These are phyloP conservation scores for Aphanomyces euteiches DNA, from an alignment of 352 stramenopile species.

Conservation along the genomic window DNA sequence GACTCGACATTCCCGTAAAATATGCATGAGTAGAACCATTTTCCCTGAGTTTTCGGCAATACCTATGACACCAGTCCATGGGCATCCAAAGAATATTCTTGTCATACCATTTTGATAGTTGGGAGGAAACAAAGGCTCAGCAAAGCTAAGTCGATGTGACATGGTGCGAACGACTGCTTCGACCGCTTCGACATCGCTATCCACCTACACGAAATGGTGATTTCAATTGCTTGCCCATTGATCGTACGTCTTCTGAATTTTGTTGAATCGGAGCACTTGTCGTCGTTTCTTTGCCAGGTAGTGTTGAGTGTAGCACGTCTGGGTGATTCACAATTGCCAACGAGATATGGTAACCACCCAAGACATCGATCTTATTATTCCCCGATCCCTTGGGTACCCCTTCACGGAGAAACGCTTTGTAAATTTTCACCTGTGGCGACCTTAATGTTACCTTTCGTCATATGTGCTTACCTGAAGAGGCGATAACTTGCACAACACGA, in stretches of 20 bases:
- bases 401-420: conserved; percentile 30
- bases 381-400: conserved; percentile 13
- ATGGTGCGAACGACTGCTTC: conserved; percentile 24
- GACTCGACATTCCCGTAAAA: conserved; percentile 61
- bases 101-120: conserved; percentile 42
- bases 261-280: neutral
- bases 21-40: conserved; percentile 82
- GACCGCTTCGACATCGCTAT: conserved; percentile 32
- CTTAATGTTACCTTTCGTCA: conserved; percentile 36
- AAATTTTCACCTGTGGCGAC: conserved; percentile 32
- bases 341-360: conserved; percentile 83
- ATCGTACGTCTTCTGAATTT: conserved; percentile 39
- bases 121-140: conserved; percentile 47
- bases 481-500: conserved; percentile 79
- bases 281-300: conserved; percentile 36
- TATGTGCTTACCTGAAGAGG: conserved; percentile 64
- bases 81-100: neutral
- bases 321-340: conserved; percentile 87
- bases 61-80: conserved; percentile 7
- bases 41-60: conserved; percentile 75
- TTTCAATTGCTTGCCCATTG: neutral
- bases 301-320: conserved; percentile 73
- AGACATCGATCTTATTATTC: conserved; percentile 55
- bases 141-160: conserved; percentile 70
- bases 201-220: neutral